Evolutionary conservation across 345 rosid species (phyloP), one percentile per base, ranked within the genome.

Genomic region (Pistacia integerrima): DNA sequence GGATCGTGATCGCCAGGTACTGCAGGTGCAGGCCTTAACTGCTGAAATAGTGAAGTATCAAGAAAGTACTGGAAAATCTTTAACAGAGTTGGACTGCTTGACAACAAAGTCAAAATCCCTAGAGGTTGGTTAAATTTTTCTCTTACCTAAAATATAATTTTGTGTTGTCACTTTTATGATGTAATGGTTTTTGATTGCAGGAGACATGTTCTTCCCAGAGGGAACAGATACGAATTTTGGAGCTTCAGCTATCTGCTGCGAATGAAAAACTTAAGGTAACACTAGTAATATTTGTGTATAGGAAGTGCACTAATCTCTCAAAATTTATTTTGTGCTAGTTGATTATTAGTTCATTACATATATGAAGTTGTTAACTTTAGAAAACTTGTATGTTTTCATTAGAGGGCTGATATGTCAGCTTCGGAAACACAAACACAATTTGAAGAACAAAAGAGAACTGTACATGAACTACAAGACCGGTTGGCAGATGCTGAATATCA

Each of bases 181-280:
- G 67, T 49, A 20, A 28, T 25, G 64, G 54, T 59, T 64, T 79
- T 35, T 54, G 46, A n/a, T 59, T 79, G 74, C 79, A 96, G 99
- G 94, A 92, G 69, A 92, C 91, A 46, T 93, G 99, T 78, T 85
- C 90, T 52, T 86, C 90, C 63, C 98, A 93, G 79, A 88, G 85
- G 70, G 92, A 92, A 81, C 97, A 88, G 18, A 87, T 96, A 81
- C 66, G 77, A 25, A 67, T 85, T 46, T 65, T 93, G 76, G 92
- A 93, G 82, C 86, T 83, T 68, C 88, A 91, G 66, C 79, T 96
- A 68, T 75, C 78, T 68, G 81, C 92, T 74, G 93, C 98, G 54
- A 92, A 89, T 64, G 97, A 93, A 78, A 92, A 91, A 84, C 79
- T 88, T 13, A 90, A 92, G 97, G 99, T 96, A 85, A 60, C n/a